Conservation (phyloP, 2,329 filamentous ascomycete species). For the Magnaporthiopsis incrustans region DNA sequence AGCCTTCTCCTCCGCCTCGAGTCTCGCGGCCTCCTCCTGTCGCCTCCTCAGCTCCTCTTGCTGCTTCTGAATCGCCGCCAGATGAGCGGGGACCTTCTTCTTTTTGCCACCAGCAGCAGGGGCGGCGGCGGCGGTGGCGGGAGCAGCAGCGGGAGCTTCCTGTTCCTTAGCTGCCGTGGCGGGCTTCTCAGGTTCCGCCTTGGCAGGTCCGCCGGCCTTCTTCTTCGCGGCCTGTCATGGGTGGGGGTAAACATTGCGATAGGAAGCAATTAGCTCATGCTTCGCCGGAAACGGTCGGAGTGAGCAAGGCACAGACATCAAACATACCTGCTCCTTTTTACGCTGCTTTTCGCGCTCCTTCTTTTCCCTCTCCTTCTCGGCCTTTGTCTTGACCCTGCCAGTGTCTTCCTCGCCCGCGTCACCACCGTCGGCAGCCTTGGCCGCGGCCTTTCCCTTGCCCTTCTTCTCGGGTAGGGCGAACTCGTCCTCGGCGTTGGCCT, state of each 20-base stretch:
- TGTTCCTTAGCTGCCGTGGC: slow-evolving; percentile 43
- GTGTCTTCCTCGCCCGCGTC: slow-evolving; percentile 46
- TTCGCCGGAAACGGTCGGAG: not conserved
- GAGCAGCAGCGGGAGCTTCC: slow-evolving; percentile 30
- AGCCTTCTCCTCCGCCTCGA: slow-evolving; percentile 55
- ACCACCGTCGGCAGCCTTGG: slow-evolving; percentile 36
- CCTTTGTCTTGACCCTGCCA: slow-evolving; percentile 82
- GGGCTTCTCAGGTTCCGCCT: slow-evolving; percentile 45
- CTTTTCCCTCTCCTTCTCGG: slow-evolving; percentile 96
- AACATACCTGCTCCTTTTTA: slow-evolving; percentile 85
- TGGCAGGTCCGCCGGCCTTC: slow-evolving; percentile 49
- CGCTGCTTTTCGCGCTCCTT: slow-evolving; percentile 98
- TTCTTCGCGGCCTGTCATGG: slow-evolving; percentile 67
- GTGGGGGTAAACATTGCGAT: not conserved
- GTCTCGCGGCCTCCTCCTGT: slow-evolving; percentile 55
- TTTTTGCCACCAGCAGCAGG: slow-evolving; percentile 58
- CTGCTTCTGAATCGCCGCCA: slow-evolving; percentile 69
- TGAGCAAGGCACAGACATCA: slow-evolving; percentile 6
- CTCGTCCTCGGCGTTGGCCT: slow-evolving; percentile 78
- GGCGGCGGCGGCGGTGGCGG: slow-evolving; percentile 26
- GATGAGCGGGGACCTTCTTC: slow-evolving; percentile 79
- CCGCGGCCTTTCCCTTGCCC: slow-evolving; percentile 47
- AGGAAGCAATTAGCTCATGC: not conserved
- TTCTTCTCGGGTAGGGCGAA: slow-evolving; percentile 76
- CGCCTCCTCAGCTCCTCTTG: slow-evolving; percentile 65